Evolutionary conservation across 306 rosid species (phyloP), one percentile per base, ranked within the genome.

Genomic region (Quercus engelmannii): DNA sequence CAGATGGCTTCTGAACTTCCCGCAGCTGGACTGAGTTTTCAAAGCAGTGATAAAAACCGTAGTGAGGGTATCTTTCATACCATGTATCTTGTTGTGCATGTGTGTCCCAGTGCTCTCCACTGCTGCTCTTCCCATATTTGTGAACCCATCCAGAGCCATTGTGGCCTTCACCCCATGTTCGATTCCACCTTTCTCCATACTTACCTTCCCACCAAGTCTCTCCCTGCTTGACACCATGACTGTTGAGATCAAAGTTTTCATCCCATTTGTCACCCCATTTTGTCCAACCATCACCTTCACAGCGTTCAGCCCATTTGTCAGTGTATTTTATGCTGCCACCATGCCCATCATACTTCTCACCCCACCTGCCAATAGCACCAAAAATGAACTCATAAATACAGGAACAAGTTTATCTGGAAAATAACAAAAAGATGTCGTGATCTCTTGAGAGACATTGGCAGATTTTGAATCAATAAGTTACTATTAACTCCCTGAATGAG

Each of bases 251-350:
- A 9, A 96, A 96, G 75, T 88, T 86, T 80, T 96, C 99, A 73
- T 96, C 99, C 99, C 99, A 96, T 85, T 96, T 96, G 92, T 96
- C 98, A 33, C 99, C 99, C 99, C 99, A 96, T 84, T 93, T 96
- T 33, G 90, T 83, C 99, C 98, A 93, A 38, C 93, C 92, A 73
- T 88, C 99, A 0, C 87, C 90, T 79, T 84, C 87, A 1, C 76
- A 76, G 21, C 97, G 90, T 78, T 96, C 99, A 0, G 99, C 98
- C 99, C 99, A 96, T 86, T 96, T 93, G 76, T 96, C 99, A 0
- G 98, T 91, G 93, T 96, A 96, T 78, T 96, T 96, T 19, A 69
- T 70, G 91, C 99, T 91, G 75, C 96, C 93, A 23, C 99, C 99
- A 17, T 82, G 80, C 61, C 99, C 99, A 21, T 96, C 98, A 68